Base-by-base conservation (phyloP, 805 yeast species). In the Barnettozyma wickerhamii region DNA sequence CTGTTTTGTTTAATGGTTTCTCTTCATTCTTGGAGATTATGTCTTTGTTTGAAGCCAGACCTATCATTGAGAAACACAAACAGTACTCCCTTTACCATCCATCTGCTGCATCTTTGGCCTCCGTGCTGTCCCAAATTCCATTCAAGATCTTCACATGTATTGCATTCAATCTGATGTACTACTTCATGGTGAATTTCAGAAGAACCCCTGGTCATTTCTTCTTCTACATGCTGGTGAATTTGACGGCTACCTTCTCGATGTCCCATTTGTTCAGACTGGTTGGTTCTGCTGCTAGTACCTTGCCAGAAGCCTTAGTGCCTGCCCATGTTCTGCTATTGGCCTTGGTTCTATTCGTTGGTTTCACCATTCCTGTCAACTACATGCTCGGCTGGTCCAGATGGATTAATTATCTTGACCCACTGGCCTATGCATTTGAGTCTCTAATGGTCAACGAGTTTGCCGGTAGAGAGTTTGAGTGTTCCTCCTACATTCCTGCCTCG, bases 331-430 rank as follows among this genome's bases (percentile, higher is more conserved):
- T 78, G 40, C 58, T 79, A 43, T 59, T 73, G 31, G 72, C 71
- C 6, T 51, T 78, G 53, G 59, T 72, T 15, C 65, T 74, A 54
- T 78, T 68, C 52, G 69, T 77, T 7, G 84, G 84, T 29, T 79
- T 78, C 62, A 77, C 72, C 18, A 63, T 78, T 43, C 84, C 84
- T 21, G 69, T 72, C 26, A 69, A 72, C 6, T 56, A 68, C 36
- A 76, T 78, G 77, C 66, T 69, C 47, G 79, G 82, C 10, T 79
- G 84, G 84, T 72, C 79, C 27, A 66, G 78, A 49, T 79, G 84
- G 84, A 75, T 79, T 46, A 74, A 75, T 58, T 79, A 75, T 50
- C 49, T 79, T 34, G 68, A 79, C 49, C 84, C 84, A 2, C 57
- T 79, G 37, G 76, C 74, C 7, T 79, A 77, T 51, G 65, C 72